These are phyloP conservation scores for Saccharum spontaneum DNA, from an alignment of 176 grass and related monocot species.

Conservation along the genomic window DNA sequence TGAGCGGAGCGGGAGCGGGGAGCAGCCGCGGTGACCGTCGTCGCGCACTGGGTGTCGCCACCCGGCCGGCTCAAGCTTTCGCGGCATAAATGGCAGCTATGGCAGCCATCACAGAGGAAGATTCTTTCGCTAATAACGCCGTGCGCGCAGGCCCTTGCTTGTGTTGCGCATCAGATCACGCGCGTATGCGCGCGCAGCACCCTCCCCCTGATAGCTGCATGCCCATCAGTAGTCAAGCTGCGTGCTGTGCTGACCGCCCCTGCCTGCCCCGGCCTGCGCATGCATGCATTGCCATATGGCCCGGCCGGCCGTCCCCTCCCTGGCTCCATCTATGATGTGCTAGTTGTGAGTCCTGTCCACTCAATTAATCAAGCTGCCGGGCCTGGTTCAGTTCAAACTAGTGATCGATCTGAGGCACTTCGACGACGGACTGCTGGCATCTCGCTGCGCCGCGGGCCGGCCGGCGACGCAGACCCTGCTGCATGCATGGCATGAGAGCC, in stretches of 20 bases:
- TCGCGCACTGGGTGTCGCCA: conserved; percentile 54
- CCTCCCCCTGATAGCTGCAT: background rate
- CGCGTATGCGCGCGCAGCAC: background rate
- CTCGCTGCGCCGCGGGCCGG: conserved; percentile 5
- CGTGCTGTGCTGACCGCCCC: background rate
- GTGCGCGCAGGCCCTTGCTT: background rate
- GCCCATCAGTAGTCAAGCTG: background rate
- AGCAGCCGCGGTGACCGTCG: conserved; percentile 35
- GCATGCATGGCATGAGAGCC: background rate
- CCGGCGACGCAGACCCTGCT: background rate
- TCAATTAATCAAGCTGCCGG: conserved; percentile 12
- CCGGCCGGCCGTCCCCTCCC: no score
- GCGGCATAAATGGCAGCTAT: conserved; percentile 32
- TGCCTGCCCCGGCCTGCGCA: background rate
- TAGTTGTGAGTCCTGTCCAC: background rate
- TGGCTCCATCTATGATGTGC: background rate
- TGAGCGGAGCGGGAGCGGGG: background rate
- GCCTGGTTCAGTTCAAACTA: conserved; percentile 10
- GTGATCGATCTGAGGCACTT: background rate
- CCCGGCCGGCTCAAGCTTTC: conserved; percentile 32
- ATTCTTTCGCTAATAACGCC: conserved; percentile 40
- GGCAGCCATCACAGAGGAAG: conserved; percentile 18
- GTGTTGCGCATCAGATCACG: background rate
- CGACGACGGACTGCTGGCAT: conserved; percentile 15
- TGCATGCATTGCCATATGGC: background rate